Percentiles rank a stretch among this genome's conserved stretches.
Evolutionary conservation across 1,139 yeast species (phyloP).

Genomic region (Hyphopichia wangnamkhiaoensis): DNA sequence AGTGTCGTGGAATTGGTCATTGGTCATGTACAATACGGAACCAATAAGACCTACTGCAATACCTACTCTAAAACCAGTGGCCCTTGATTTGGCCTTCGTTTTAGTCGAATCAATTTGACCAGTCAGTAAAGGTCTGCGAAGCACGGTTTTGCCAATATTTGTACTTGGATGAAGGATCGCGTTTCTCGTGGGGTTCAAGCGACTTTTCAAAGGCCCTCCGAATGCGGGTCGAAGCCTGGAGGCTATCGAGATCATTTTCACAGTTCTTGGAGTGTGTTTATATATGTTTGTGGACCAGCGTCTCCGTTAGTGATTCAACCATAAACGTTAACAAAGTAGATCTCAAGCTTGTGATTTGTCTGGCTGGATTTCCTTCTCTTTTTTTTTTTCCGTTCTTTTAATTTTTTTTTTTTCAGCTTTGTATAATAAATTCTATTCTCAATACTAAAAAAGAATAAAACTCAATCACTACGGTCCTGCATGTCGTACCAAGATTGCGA

Average conservation of each 20-base stretch:
- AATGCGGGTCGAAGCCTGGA: background rate
- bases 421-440: too few relatives aligned
- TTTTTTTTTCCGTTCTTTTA: too few relatives aligned
- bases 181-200: background rate
- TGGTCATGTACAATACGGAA: constrained; percentile 32
- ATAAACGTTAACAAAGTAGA: too few relatives aligned
- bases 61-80: constrained; percentile 27
- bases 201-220: background rate
- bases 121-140: background rate
- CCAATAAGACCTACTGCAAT: constrained; percentile 32
- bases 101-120: background rate
- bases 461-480: too few relatives aligned
- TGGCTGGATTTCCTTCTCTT: too few relatives aligned
- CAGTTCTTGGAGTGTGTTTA: background rate
- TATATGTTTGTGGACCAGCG: background rate
- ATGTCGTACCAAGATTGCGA: too few relatives aligned
- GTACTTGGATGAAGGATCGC: background rate
- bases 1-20: constrained; percentile 26
- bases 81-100: constrained; percentile 6
- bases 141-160: background rate
- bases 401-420: too few relatives aligned
- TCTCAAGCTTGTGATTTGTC: too few relatives aligned
- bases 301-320: too few relatives aligned
- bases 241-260: background rate
- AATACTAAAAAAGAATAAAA: too few relatives aligned